Percentiles rank a stretch among this genome's conserved stretches.
Evolutionary conservation across 345 rosid species (phyloP).

Genomic region (Euclidium syriacum): DNA sequence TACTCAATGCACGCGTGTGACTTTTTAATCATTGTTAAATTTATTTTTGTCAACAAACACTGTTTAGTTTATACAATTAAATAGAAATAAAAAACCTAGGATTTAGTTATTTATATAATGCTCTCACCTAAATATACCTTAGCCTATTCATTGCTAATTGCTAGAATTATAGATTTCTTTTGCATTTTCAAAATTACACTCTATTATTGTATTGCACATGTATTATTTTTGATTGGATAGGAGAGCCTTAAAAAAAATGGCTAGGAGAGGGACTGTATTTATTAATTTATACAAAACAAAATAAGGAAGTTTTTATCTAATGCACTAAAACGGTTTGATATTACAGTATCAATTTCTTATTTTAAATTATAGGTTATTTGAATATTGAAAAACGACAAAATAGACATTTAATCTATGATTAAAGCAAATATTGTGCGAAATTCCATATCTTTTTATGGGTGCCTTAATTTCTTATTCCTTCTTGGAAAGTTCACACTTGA

Average conservation of each 20-base stretch:
- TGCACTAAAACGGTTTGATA: not conserved
- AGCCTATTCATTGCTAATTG: not conserved
- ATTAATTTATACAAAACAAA: not conserved
- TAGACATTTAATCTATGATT: conserved; percentile 35
- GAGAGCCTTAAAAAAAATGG: not conserved
- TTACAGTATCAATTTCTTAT: not conserved
- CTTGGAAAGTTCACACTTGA: conserved; percentile 33
- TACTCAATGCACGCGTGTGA: conserved; percentile 29
- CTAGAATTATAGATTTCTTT: no score
- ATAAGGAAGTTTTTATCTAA: not conserved
- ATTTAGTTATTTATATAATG: not conserved
- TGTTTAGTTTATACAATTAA: conserved; percentile 4
- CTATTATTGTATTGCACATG: not conserved
- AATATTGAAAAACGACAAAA: conserved; percentile 23
- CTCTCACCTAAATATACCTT: not conserved
- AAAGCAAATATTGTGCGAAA: conserved; percentile 19
- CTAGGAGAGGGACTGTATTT: not conserved
- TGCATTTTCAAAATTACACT: not conserved
- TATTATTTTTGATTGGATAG: not conserved
- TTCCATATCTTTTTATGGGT: conserved; percentile 29
- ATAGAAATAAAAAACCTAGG: not conserved
- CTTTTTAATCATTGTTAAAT: conserved; percentile 21
- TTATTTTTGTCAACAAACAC: conserved; percentile 11
- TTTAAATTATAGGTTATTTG: not conserved
- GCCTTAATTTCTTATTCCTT: conserved; percentile 27